Evolutionary conservation across 129 eudicot genomes (phyloP), one percentile per base, ranked within the genome.

Genomic region (Escallonia herrerae): DNA sequence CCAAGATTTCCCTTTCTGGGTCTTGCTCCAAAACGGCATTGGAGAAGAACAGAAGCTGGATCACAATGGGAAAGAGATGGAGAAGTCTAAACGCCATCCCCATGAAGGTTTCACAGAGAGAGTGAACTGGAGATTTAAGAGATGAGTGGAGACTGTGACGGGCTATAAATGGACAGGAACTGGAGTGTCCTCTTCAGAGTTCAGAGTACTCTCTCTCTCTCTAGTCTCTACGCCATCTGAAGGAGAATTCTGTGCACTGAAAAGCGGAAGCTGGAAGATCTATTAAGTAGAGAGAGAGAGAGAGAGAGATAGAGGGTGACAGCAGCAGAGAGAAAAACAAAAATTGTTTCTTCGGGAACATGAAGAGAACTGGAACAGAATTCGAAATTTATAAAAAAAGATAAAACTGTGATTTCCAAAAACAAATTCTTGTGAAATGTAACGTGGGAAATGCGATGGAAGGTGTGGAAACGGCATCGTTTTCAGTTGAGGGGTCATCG

Each of bases 1-100:
- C 40, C 72, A 89, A 60, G 10, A 8, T 59, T 5, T 69, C 76
- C 41, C 40, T 61, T 39, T 89, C 86, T 45, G 62, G 40, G 72
- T 12, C 42, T 54, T 44, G 61, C 41, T 53, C 70, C 37, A 53
- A 37, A 64, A 60, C n/a, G 43, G 74, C 66, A 52, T 50, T 10
- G 65, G 69, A 43, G 63, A 57, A 62, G 49, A 62, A 45, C 43
- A 67, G n/a, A 54, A 70, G 14, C 10, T 53, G 47, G n/a, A 74
- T 55, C 42, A 67, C 58, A 2, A 79, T 11, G 66, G 64, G 40
- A 63, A 64, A 40, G 67, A 75, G 64, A 40, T n/a, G 12, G 4
- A 70, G 49, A 62, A 76, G 10, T 72, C 57, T 58, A 43, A 65
- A 49, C 56, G 70, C 73, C 83, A 83, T 73, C 15, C 58, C 72